Conservation (phyloP, 1,139 yeast species). For the Debaryomyces subglobosus region DNA sequence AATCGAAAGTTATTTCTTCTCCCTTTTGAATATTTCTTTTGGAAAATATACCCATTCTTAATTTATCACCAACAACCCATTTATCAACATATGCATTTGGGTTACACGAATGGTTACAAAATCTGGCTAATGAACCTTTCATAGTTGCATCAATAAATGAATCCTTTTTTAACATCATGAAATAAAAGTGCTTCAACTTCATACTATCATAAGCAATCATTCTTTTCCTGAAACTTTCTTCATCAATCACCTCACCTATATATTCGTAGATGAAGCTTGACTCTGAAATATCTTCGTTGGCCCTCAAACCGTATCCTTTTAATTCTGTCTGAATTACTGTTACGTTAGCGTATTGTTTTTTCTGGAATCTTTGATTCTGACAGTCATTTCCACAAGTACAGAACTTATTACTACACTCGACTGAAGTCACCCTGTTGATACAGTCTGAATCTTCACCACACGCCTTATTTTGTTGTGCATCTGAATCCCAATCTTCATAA, state of each 20-base stretch:
- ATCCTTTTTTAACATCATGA: constrained; percentile 94
- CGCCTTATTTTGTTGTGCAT: constrained; percentile 53
- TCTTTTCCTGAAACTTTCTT: constrained; percentile 66
- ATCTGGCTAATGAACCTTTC: constrained; percentile 85
- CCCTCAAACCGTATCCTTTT: constrained; percentile 90
- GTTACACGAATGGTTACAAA: constrained; percentile 91
- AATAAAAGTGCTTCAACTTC: constrained; percentile 85
- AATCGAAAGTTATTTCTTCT: constrained; percentile 94
- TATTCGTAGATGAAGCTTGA: constrained; percentile 84
- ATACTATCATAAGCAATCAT: constrained; percentile 72
- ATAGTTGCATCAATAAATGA: constrained; percentile 94
- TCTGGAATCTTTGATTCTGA: constrained; percentile 86
- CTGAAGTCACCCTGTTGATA: constrained; percentile 87
- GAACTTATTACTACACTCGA: constrained; percentile 81
- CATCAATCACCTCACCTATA: constrained; percentile 91
- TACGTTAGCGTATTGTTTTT: constrained; percentile 67
- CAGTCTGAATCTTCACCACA: constrained; percentile 89
- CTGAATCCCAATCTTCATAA: constrained; percentile 48
- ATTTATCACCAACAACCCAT: constrained; percentile 92
- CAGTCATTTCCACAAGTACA: constrained; percentile 80
- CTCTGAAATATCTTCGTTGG: constrained; percentile 58
- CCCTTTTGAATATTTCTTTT: constrained; percentile 71
- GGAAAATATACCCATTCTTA: constrained; percentile 94
- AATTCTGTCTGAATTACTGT: constrained; percentile 77
- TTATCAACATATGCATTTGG: constrained; percentile 96